Base-by-base conservation (phyloP, 768 basidiomycete genomes). In the Wakefieldia striispora region DNA sequence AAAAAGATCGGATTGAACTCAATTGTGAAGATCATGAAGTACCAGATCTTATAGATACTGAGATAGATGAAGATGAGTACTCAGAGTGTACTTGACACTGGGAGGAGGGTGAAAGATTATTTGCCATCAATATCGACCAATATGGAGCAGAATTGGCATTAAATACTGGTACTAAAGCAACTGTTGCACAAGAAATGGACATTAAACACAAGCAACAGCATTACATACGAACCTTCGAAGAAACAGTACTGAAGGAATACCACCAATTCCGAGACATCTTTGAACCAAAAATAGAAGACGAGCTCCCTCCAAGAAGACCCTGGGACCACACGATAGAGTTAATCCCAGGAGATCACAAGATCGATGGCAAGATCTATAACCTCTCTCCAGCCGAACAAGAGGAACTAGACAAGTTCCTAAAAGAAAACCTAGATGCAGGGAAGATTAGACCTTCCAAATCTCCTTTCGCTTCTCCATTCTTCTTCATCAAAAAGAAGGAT, bases 401-500 rank as follows among this genome's bases (percentile, higher is more conserved):
- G 4, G 42, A 49, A 11, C 6, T 49, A 0, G 36, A 49, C 2
- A 10, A 2, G 0, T 49, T 49, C 21, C 14, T 47, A 0, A 5
- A 40, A 13, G 45, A 47, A 12, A 31, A 47, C 3, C 29, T 47
- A 0, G 20, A n/a, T 2, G n/a, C 45, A 1, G 53, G 56, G 0
- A 10, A 36, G 2, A 66, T 68, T 6, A 14, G 44, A 1, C 58
- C 57, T 0, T 64, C 55, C 0, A 56, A 60, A 6, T 63, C 61
- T 4, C 57, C 51, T 0, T 50, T 60, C 5, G 52, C 66, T 6
- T 55, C 58, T 0, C 56, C 65, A 0, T 54, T 60, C 40, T 60
- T 62, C 42, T 70, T 73, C 27, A 50, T 71, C 7, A 63, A 63
- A 19, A 73, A 73, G 57, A 69, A 73, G 51, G 72, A 70, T 47